Evolutionary conservation across 306 rosid species (phyloP), one percentile per base, ranked within the genome.

Genomic region (Mucuna pruriens): DNA sequence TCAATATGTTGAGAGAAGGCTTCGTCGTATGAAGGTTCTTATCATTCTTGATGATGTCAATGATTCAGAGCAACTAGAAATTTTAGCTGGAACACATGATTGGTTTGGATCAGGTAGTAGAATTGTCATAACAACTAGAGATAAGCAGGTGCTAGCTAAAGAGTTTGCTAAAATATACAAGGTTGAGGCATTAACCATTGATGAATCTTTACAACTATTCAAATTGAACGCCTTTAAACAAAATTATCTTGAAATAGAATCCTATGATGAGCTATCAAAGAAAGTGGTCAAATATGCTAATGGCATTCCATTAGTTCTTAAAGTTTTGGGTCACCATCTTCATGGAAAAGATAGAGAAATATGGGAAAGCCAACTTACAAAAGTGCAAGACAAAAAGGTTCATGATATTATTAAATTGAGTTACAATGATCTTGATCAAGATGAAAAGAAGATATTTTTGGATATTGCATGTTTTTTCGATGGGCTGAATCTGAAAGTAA

Each of bases 381-480:
- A 29, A 15, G 9, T 40, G 19, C 71, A 82, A 2, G 3, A 0
- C 46, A 9, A 3, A 23, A 22, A 26, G 11, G 60, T 85, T 3
- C 22, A 70, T 16, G 34, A 71, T 52, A 11, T 55, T 0, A 1
- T 81, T 2, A 81, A 6, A 15, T 0, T 58, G 78, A 80, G 71
- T 31, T 58, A 70, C 3, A 12, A 45, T 31, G 71, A 58, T 9
- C 62, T 71, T 13, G 71, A 70, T 17, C 40, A 16, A 0, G 23
- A 81, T 1, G 68, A 81, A 71, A 44, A 55, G 19, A 15, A 4
- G 3, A 48, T 85, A 17, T 33, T 84, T 60, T 67, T 85, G 16
- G 67, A 85, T 17, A 73, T 77, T 80, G 78, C 69, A 20, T 85
- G 80, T 48, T 73, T 64, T 23, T 66, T 85, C 0, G 38, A 57